Evolutionary conservation across 2,329 filamentous ascomycete species (phyloP).

Genomic region (Huntiella bhutanensis): DNA sequence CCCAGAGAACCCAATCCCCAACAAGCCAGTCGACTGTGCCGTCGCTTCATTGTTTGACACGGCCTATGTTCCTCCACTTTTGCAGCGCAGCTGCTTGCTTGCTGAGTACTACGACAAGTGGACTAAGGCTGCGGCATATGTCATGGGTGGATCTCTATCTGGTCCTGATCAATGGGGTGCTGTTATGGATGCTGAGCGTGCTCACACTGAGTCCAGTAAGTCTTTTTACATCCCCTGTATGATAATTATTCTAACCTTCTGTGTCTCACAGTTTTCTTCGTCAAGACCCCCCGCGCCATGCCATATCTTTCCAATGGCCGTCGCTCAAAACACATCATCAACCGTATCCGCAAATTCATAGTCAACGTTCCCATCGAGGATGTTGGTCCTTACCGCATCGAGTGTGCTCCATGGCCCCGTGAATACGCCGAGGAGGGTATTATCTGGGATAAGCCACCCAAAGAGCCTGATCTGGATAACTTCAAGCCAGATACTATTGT

Average conservation of each 20-base stretch:
- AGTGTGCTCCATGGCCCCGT: slow-evolving; percentile 26
- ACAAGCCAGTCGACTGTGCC: slow-evolving; percentile 28
- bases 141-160: slow-evolving; percentile 25
- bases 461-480: background rate
- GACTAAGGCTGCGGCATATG: slow-evolving; percentile 24
- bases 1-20: slow-evolving; percentile 14
- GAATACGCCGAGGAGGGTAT: slow-evolving; percentile 20
- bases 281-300: slow-evolving; percentile 24
- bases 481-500: slow-evolving; percentile 26
- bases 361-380: slow-evolving; percentile 23
- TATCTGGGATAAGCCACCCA: slow-evolving; percentile 13
- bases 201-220: slow-evolving; percentile 20
- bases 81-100: slow-evolving; percentile 23
- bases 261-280: slow-evolving; percentile 21
- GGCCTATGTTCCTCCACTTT: slow-evolving; percentile 27
- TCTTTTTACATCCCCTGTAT: slow-evolving; percentile 3
- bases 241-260: background rate
- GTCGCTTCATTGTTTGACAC: slow-evolving; percentile 32
- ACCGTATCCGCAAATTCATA: slow-evolving; percentile 20
- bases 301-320: slow-evolving; percentile 24
- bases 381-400: slow-evolving; percentile 22
- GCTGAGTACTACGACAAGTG: slow-evolving; percentile 29
- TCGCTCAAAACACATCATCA: slow-evolving; percentile 17
- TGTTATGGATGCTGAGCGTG: slow-evolving; percentile 21
- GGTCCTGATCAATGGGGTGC: slow-evolving; percentile 31